Evolutionary conservation across 2,329 filamentous ascomycete species (phyloP).

Genomic region (Fusarium concolor): DNA sequence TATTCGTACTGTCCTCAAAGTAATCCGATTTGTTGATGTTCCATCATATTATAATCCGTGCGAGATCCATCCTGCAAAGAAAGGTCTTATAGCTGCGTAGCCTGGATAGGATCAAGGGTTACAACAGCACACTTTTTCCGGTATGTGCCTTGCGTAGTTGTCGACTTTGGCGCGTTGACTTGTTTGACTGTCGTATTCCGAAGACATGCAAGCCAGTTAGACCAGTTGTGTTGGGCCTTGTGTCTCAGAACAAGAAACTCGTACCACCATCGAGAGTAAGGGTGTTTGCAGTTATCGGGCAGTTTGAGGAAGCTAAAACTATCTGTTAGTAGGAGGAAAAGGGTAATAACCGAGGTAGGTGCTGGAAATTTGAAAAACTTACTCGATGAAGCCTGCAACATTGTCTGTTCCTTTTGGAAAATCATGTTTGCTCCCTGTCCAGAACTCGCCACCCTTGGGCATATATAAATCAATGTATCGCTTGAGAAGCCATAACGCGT

Average conservation of each 20-base stretch:
- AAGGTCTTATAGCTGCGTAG: background rate
- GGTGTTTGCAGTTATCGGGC: background rate
- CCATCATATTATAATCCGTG: background rate
- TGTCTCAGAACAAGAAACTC: too few relatives aligned
- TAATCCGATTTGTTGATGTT: background rate
- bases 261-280: background rate
- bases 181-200: too few relatives aligned
- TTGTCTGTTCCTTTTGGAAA: background rate
- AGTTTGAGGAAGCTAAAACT: background rate
- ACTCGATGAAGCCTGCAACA: background rate
- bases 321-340: background rate
- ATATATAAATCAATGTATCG: too few relatives aligned
- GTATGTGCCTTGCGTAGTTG: background rate
- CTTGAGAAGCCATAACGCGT: too few relatives aligned
- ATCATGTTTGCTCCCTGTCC: too few relatives aligned
- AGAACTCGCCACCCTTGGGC: too few relatives aligned
- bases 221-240: background rate
- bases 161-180: too few relatives aligned
- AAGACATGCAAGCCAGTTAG: background rate
- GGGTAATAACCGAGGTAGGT: background rate
- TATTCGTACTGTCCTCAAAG: background rate
- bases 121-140: background rate
- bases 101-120: background rate
- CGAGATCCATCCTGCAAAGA: too few relatives aligned
- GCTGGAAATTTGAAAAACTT: background rate